Evolutionary conservation across 169 alveolate species (phyloP), one percentile per base, ranked within the genome.

Genomic region (Toxoplasma gondii): DNA sequence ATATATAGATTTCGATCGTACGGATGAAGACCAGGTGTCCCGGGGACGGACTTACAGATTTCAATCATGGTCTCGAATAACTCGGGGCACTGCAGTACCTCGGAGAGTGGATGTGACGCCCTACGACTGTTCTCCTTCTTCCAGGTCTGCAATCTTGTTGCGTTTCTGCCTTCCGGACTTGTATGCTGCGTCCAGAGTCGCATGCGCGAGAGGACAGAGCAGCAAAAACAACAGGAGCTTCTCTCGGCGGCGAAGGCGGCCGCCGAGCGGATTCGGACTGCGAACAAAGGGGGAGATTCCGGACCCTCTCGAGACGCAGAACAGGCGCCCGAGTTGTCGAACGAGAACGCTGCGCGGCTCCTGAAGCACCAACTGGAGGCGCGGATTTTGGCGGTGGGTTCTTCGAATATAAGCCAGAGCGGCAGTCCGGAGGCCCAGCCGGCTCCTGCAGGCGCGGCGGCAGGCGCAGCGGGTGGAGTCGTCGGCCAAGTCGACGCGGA

Each of bases 141-240:
- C n/a, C n/a, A n/a, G n/a, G n/a, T n/a, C n/a, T n/a, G n/a, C n/a
- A n/a, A n/a, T n/a, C n/a, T n/a, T n/a, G n/a, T n/a, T n/a, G n/a
- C n/a, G n/a, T n/a, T n/a, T n/a, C n/a, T n/a, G n/a, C n/a, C n/a
- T n/a, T n/a, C n/a, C n/a, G n/a, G n/a, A n/a, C n/a, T n/a, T n/a
- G n/a, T n/a, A n/a, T n/a, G n/a, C n/a, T n/a, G n/a, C n/a, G n/a
- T n/a, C n/a, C 92, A 92, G 92, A 70, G 74, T 19, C 90, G 94
- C n/a, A 36, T 91, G 69, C 94, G 91, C 22, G 94, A 91, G 94
- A 45, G 64, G 80, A n/a, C 38, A 22, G 82, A n/a, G 44, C 87
- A 86, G 84, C 78, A 91, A 88, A 45, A 70, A 17, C 74, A 44
- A 80, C 88, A 44, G 80, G 74, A 69, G 45, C 49, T 29, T 44